Conservation (phyloP, 108 stramenopile genomes). For the Bacterosira constricta region DNA sequence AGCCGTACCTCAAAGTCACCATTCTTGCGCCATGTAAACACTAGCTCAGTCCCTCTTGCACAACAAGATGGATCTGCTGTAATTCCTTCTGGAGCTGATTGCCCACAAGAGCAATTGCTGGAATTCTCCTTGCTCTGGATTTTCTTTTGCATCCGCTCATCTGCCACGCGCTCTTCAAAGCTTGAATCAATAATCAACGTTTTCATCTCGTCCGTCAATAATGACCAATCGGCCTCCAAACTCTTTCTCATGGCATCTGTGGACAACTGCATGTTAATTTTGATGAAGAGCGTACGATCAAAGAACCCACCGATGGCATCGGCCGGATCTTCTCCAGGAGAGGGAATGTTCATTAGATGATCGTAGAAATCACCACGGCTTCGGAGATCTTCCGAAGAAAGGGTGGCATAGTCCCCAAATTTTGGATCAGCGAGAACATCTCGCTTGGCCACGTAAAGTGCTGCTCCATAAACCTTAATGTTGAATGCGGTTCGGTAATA, state of each 20-base stretch:
- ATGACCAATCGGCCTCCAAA: slow-evolving; percentile 84
- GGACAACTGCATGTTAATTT: slow-evolving; percentile 88
- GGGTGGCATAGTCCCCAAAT: slow-evolving; percentile 63
- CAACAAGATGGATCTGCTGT: slow-evolving; percentile 79
- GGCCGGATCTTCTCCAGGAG: slow-evolving; percentile 33
- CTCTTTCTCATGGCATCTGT: slow-evolving; percentile 83
- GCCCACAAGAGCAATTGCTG: slow-evolving; percentile 82
- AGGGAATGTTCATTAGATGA: slow-evolving; percentile 63
- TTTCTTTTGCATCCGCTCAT: slow-evolving; percentile 61
- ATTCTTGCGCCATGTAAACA: slow-evolving; percentile 86
- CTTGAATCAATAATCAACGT: slow-evolving; percentile 70
- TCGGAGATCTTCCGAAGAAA: slow-evolving; percentile 74
- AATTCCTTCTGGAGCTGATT: slow-evolving; percentile 76
- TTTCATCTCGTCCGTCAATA: slow-evolving; percentile 84
- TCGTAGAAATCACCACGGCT: slow-evolving; percentile 70
- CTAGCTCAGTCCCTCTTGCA: slow-evolving; percentile 84
- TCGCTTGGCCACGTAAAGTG: slow-evolving; percentile 80
- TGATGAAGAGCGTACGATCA: slow-evolving; percentile 80
- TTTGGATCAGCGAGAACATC: slow-evolving; percentile 78
- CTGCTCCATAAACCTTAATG: slow-evolving; percentile 89
- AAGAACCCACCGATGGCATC: slow-evolving; percentile 58
- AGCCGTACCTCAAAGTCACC: slow-evolving; percentile 83
- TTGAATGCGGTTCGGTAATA: slow-evolving; percentile 79
- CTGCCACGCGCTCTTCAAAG: slow-evolving; percentile 74
- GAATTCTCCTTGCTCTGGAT: slow-evolving; percentile 74